Conservation (phyloP, 108 stramenopile genomes). For the Skeletonema tropicum region DNA sequence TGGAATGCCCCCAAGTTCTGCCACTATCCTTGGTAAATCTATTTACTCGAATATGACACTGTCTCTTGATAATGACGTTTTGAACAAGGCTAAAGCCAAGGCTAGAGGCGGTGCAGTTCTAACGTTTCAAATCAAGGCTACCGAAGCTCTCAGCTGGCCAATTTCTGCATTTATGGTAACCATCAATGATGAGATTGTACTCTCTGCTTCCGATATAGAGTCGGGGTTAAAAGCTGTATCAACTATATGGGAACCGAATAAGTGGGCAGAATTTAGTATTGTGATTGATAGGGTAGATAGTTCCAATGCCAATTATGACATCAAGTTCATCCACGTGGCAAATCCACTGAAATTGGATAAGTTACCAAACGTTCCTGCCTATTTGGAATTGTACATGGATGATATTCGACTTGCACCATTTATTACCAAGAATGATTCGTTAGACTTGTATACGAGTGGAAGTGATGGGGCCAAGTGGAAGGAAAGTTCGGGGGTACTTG, state of each 20-base stretch:
- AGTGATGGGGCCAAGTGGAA: slow-evolving; percentile 14
- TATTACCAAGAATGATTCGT: background rate
- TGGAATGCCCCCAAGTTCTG: slow-evolving; percentile 9
- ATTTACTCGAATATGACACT: slow-evolving; percentile 35
- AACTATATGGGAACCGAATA: background rate
- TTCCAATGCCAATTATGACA: slow-evolving; percentile 15
- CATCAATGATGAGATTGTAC: slow-evolving; percentile 24
- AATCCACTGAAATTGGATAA: slow-evolving; percentile 38
- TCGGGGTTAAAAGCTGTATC: background rate
- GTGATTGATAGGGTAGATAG: background rate
- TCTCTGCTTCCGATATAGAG: background rate
- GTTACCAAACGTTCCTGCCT: slow-evolving; percentile 10
- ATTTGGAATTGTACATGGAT: slow-evolving; percentile 28
- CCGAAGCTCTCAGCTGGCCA: slow-evolving; percentile 26
- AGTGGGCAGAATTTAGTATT: slow-evolving; percentile 38
- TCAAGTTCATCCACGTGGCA: slow-evolving; percentile 32
- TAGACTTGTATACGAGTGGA: slow-evolving; percentile 18
- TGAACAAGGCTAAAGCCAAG: background rate
- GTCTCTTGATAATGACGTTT: slow-evolving; percentile 14
- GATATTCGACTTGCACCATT: slow-evolving; percentile 36
- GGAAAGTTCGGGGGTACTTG: slow-evolving; percentile 6
- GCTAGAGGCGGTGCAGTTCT: slow-evolving; percentile 19
- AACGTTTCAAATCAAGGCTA: slow-evolving; percentile 22
- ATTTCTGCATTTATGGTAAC: slow-evolving; percentile 35
- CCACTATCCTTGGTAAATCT: background rate